Conservation (phyloP, 495 filamentous ascomycete genomes). For the Aspergillus bridgeri region DNA sequence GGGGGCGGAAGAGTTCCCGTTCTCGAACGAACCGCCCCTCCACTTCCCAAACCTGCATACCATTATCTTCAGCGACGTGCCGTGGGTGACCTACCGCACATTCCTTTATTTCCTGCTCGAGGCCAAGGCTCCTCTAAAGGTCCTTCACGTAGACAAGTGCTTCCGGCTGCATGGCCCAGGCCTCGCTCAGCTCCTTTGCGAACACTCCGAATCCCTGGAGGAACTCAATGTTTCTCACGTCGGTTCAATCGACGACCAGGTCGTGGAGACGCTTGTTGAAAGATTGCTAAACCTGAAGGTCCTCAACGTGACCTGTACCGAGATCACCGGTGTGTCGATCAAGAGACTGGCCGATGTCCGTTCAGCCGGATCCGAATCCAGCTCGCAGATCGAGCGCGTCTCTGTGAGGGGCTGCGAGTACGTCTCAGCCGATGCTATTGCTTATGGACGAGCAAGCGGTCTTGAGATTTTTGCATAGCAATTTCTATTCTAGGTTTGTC, state of each 20-base stretch:
- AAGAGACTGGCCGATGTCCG: constrained; percentile 30
- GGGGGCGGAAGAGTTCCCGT: constrained; percentile 14
- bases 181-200: constrained; percentile 8
- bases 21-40: constrained; percentile 4
- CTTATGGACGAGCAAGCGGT: constrained; percentile 32
- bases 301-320: constrained; percentile 34
- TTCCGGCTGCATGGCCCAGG: constrained; percentile 11
- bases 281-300: constrained; percentile 25
- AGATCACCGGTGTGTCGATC: constrained; percentile 32
- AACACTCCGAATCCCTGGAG: constrained; percentile 19
- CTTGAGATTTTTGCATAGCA: constrained; percentile 20
- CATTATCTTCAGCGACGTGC: constrained; percentile 28
- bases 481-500: background rate
- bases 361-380: constrained; percentile 5
- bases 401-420: constrained; percentile 29
- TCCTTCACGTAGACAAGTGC: constrained; percentile 30
- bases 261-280: constrained; percentile 12
- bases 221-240: constrained; percentile 30
- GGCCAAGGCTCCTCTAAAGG: constrained; percentile 23
- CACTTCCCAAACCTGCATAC: constrained; percentile 31
- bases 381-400: constrained; percentile 24
- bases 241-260: constrained; percentile 20
- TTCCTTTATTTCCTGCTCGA: constrained; percentile 19
- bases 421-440: constrained; percentile 37
- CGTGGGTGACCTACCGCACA: constrained; percentile 20